phyloP scores from a whole-genome alignment of 2,329 filamentous ascomycete genomes.

The Diplodia mutila region DNA sequence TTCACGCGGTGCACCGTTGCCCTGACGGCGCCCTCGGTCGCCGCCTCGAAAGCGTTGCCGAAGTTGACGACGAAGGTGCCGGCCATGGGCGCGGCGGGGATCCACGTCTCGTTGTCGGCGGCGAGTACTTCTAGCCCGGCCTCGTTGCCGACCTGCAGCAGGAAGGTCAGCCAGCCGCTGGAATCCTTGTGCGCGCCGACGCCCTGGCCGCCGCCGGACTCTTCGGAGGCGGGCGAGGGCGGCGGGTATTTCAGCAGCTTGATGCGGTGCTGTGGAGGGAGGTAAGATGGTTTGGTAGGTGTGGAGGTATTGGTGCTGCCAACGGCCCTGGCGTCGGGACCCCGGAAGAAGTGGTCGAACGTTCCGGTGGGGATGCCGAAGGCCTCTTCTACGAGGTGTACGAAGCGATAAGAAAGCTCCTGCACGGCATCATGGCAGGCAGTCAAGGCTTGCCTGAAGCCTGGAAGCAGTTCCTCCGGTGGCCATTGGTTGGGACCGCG shows the following conservation, averaged over 20 bases:
- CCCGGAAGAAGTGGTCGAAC: constrained; percentile 57
- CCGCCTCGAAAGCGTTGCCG: constrained; percentile 62
- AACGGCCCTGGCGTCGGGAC: neutral
- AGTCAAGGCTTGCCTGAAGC: constrained; percentile 38
- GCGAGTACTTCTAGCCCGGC: constrained; percentile 58
- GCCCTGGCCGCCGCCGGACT: constrained; percentile 47
- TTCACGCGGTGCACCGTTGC: constrained; percentile 53
- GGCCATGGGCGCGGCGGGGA: constrained; percentile 53
- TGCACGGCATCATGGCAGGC: constrained; percentile 59
- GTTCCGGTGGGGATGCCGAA: constrained; percentile 54
- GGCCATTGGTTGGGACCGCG: constrained; percentile 47
- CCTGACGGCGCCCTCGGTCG: constrained; percentile 58
- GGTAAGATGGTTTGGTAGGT: constrained; percentile 14
- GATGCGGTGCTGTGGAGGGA: constrained; percentile 58
- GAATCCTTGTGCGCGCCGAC: constrained; percentile 67
- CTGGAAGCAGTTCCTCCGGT: constrained; percentile 33
- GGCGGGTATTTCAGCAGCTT: constrained; percentile 62
- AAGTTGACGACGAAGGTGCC: constrained; percentile 62
- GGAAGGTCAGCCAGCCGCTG: constrained; percentile 67
- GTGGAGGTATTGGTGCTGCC: neutral
- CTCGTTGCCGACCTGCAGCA: constrained; percentile 62
- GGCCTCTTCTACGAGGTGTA: constrained; percentile 60
- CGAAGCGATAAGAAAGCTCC: constrained; percentile 56
- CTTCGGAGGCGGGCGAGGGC: constrained; percentile 31
- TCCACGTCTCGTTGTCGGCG: constrained; percentile 50